phyloP scores from a whole-genome alignment of 164 flowering plant species.

The Sextonia rubra region DNA sequence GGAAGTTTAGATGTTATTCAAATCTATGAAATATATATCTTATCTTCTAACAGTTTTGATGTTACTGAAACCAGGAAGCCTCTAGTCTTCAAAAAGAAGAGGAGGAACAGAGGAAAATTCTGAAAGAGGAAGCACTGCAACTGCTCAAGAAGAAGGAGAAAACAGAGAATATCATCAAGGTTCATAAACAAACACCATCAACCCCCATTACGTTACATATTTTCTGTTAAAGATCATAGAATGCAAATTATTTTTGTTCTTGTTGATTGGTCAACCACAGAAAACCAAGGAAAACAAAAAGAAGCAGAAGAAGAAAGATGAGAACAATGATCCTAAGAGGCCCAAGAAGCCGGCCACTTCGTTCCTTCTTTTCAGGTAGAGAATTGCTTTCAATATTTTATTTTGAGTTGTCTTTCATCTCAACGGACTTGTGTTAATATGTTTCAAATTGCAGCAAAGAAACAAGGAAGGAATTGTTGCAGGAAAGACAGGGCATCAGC shows the following conservation, averaged over 20 bases:
- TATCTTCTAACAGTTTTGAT: too few relatives aligned
- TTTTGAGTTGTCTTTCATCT: too few relatives aligned
- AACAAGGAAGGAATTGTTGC: slow-evolving; percentile 51
- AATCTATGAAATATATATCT: too few relatives aligned
- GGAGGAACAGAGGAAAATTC: slow-evolving; percentile 73
- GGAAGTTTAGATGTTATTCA: slow-evolving; percentile 27
- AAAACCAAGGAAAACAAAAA: slow-evolving; percentile 72
- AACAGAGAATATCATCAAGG: slow-evolving; percentile 78
- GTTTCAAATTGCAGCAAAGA: slow-evolving; percentile 48
- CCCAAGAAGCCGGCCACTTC: slow-evolving; percentile 94
- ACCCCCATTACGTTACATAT: neutral
- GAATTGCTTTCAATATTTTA: too few relatives aligned
- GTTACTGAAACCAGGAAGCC: slow-evolving; percentile 35
- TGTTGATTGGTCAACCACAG: slow-evolving; percentile 23
- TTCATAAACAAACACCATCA: slow-evolving; percentile 7
- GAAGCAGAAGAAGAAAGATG: slow-evolving; percentile 34
- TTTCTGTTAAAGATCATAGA: neutral
- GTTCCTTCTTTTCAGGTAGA: slow-evolving; percentile 63
- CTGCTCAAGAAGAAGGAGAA: slow-evolving; percentile 93
- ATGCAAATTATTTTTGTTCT: neutral
- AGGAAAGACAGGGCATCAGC: slow-evolving; percentile 60
- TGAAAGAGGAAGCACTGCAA: slow-evolving; percentile 85
- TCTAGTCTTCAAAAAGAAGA: slow-evolving; percentile 44
- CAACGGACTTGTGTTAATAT: too few relatives aligned
- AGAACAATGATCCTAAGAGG: slow-evolving; percentile 65